phyloP scores from a whole-genome alignment of 108 stramenopile genomes.

The Nitzschia inconspicua region DNA sequence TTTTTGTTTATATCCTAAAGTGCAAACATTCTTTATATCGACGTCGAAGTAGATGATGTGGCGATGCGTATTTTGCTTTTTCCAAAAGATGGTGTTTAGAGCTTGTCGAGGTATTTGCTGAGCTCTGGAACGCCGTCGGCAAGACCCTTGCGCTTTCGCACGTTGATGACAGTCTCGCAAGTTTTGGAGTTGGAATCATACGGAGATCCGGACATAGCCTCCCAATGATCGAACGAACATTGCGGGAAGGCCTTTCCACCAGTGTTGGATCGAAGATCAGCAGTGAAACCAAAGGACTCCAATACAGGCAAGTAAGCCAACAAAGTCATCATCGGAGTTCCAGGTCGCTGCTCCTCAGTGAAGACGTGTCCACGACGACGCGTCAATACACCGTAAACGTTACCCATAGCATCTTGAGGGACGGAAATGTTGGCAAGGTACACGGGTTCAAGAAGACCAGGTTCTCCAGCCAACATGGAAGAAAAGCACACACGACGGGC shows the following conservation, averaged over 20 bases:
- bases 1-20: too few relatives aligned
- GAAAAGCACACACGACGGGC: slow-evolving; percentile 98
- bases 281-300: slow-evolving; percentile 99
- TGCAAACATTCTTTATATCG: too few relatives aligned
- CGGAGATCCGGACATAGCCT: slow-evolving; percentile 92
- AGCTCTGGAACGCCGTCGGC: slow-evolving; percentile 92
- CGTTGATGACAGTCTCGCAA: slow-evolving; percentile 78
- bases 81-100: too few relatives aligned
- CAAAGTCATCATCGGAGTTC: slow-evolving; percentile 96
- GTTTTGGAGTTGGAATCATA: slow-evolving; percentile 88
- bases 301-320: slow-evolving; percentile 99
- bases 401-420: slow-evolving; percentile 99
- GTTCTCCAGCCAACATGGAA: slow-evolving; percentile 88
- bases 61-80: too few relatives aligned
- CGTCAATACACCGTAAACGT: slow-evolving; percentile 98
- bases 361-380: slow-evolving; percentile 99
- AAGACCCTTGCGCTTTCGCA: slow-evolving; percentile 98
- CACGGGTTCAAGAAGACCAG: slow-evolving; percentile 96
- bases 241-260: slow-evolving; percentile 99
- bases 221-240: slow-evolving; percentile 99
- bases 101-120: slow-evolving; percentile 98
- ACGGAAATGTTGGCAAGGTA: slow-evolving; percentile 99
- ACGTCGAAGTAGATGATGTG: too few relatives aligned
- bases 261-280: slow-evolving; percentile 96
- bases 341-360: slow-evolving; percentile 96